phyloP scores from a whole-genome alignment of 2,329 filamentous ascomycete genomes.

The Cordyceps militaris region DNA sequence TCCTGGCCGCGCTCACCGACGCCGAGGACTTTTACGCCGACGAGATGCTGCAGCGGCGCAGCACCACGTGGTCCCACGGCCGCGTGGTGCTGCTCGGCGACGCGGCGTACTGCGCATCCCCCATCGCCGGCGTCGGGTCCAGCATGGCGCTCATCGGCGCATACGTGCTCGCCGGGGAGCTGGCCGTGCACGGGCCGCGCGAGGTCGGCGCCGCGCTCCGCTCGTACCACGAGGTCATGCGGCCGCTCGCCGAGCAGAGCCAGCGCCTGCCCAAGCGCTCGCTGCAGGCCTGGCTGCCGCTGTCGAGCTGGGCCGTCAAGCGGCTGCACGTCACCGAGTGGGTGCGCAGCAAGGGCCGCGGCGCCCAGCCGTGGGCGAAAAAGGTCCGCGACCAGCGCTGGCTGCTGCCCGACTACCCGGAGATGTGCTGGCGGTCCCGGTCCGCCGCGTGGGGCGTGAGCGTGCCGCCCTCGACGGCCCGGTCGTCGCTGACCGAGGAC shows the following conservation, averaged over 20 bases:
- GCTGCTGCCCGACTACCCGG: conserved; percentile 9
- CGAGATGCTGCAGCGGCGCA: conserved; percentile 9
- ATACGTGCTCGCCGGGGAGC: conserved; percentile 11
- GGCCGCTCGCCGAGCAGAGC: not conserved
- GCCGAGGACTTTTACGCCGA: conserved; percentile 11
- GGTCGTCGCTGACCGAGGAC: not conserved
- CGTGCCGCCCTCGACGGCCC: not conserved
- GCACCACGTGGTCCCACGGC: conserved; percentile 2
- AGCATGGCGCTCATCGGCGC: conserved; percentile 11
- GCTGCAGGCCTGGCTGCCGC: conserved; percentile 1
- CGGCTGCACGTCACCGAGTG: conserved; percentile 7
- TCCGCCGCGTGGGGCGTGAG: not conserved
- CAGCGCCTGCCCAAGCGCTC: conserved; percentile 5
- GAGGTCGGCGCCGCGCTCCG: not conserved
- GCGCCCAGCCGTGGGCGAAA: conserved; percentile 4
- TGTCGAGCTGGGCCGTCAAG: conserved; percentile 8
- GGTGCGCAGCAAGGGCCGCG: not conserved
- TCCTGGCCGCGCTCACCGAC: conserved; percentile 5
- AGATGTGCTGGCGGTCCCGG: conserved; percentile 15
- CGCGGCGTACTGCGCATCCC: conserved; percentile 10
- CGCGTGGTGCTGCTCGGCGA: conserved; percentile 10
- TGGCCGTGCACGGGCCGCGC: not conserved
- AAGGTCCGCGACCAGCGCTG: not conserved
- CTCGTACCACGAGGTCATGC: not conserved
- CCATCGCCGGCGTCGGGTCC: conserved; percentile 8